A percentile compares a stretch with the other conserved stretches of the same genome.
phyloP scores from a whole-genome alignment of 106 monocot species.

The Narthecium ossifragum region DNA sequence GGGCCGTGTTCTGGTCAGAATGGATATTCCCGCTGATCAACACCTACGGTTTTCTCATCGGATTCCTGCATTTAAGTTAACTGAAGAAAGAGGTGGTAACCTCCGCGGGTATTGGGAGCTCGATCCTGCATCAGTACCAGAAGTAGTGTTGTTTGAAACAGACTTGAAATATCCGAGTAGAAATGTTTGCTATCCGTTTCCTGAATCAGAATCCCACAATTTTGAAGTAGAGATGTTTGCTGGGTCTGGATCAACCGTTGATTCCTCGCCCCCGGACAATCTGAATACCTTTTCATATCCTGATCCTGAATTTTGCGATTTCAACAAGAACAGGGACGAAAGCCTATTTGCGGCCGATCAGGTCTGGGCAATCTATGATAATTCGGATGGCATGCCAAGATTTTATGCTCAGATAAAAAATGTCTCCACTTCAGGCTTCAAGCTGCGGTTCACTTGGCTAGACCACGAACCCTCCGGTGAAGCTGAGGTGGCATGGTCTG shows the following conservation, averaged over 20 bases:
- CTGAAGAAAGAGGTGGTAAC: slow-evolving; percentile 43
- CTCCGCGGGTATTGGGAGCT: slow-evolving; percentile 58
- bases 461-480: slow-evolving; percentile 16
- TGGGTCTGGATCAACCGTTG: not conserved
- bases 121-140: slow-evolving; percentile 62
- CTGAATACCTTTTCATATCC: slow-evolving; percentile 22
- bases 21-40: slow-evolving; percentile 11
- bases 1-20: not conserved
- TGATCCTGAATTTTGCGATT: slow-evolving; percentile 78
- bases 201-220: slow-evolving; percentile 35
- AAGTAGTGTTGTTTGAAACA: slow-evolving; percentile 12
- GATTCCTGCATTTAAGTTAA: slow-evolving; percentile 50
- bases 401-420: slow-evolving; percentile 40
- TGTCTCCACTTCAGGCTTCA: slow-evolving; percentile 16
- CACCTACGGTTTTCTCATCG: slow-evolving; percentile 57
- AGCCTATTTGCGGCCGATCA: slow-evolving; percentile 45
- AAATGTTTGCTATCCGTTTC: slow-evolving; percentile 14
- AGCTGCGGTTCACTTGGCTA: slow-evolving; percentile 34
- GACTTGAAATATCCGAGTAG: too few relatives aligned
- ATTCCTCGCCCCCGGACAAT: not conserved
- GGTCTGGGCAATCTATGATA: slow-evolving; percentile 73
- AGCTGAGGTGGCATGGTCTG: slow-evolving; percentile 14
- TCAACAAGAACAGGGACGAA: slow-evolving; percentile 27
- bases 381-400: slow-evolving; percentile 47
- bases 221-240: slow-evolving; percentile 3